Conservation (phyloP, 208 protist species). For the Sergeia podlipaevii region DNA sequence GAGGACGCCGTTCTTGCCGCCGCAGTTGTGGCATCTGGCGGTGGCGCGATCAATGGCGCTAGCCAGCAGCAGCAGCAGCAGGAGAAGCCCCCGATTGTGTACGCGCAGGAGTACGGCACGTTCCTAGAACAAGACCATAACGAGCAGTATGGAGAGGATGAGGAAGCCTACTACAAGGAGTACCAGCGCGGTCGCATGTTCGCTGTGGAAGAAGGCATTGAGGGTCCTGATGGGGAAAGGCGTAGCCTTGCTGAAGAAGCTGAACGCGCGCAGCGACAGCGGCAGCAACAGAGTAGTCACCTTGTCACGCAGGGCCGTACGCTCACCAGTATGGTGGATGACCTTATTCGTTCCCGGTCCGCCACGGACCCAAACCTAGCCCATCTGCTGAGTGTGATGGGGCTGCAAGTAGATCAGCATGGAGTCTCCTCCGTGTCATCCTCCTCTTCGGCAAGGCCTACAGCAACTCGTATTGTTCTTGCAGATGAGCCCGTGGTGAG, state of each 20-base stretch:
- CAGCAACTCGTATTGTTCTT: too few relatives aligned
- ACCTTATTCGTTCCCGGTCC: conserved; percentile 41
- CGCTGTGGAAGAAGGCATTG: conserved; percentile 6
- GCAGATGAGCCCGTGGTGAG: too few relatives aligned
- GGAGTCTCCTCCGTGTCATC: too few relatives aligned
- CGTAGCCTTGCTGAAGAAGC: too few relatives aligned
- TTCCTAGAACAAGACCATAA: conserved; percentile 64
- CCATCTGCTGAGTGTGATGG: conserved; percentile 57
- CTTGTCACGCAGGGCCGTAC: conserved; percentile 33
- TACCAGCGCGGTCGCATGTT: conserved; percentile 32
- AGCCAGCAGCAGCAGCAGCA: conserved; percentile 10
- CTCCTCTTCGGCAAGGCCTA: not conserved
- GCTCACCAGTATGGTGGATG: conserved; percentile 50
- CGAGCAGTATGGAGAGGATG: conserved; percentile 47
- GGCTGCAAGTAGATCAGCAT: conserved; percentile 42
- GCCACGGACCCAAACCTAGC: conserved; percentile 34
- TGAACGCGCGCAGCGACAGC: conserved; percentile 6
- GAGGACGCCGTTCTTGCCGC: conserved; percentile 20
- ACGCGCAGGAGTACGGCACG: conserved; percentile 52
- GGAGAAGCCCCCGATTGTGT: conserved; percentile 18
- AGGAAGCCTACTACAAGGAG: conserved; percentile 55
- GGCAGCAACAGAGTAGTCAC: conserved; percentile 9
- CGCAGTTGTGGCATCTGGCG: not conserved
- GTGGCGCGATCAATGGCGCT: not conserved
- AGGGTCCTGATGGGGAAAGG: not conserved